A percentile compares a stretch with the other conserved stretches of the same genome.
These are phyloP conservation scores for Aureobasidium pullulans DNA, from an alignment of 2,329 filamentous ascomycete species.

Conservation along the genomic window DNA sequence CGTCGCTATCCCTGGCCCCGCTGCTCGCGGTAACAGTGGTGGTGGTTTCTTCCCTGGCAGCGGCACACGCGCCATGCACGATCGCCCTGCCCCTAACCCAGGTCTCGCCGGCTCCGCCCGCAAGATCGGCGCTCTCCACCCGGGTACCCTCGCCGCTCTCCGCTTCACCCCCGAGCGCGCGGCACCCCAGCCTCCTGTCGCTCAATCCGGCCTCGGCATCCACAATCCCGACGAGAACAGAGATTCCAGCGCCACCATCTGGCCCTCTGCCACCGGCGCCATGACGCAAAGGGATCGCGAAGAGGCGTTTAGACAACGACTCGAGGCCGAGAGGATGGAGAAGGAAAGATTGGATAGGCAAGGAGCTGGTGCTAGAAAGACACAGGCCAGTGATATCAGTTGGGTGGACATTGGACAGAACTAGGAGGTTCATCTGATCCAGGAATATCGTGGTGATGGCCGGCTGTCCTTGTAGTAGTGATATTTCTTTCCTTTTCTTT, in stretches of 20 bases:
- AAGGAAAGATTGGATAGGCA: not conserved
- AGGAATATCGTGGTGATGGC: not conserved
- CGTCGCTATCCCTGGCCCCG: slow-evolving; percentile 19
- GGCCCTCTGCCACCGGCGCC: not conserved
- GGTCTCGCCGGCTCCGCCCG: not conserved
- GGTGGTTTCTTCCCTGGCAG: slow-evolving; percentile 41
- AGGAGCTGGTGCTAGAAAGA: not conserved
- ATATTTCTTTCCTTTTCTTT: not conserved
- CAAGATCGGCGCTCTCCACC: slow-evolving; percentile 9
- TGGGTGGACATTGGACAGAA: slow-evolving; percentile 13
- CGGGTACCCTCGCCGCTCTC: slow-evolving; percentile 7
- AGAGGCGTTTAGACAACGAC: not conserved
- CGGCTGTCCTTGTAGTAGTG: not conserved
- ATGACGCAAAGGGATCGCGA: not conserved
- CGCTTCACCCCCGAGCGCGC: slow-evolving; percentile 2
- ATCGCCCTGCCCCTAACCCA: not conserved
- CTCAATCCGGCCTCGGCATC: not conserved
- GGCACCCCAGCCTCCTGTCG: not conserved
- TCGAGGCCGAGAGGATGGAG: not conserved
- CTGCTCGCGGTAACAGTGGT: slow-evolving; percentile 32
- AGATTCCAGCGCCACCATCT: not conserved
- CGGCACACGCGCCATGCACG: slow-evolving; percentile 7
- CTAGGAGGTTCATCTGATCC: slow-evolving; percentile 8
- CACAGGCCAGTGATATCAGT: slow-evolving; percentile 4
- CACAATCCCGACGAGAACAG: not conserved